Conservation (phyloP, 1,284 basidiomycete species). For the Jaminaea rosea region DNA sequence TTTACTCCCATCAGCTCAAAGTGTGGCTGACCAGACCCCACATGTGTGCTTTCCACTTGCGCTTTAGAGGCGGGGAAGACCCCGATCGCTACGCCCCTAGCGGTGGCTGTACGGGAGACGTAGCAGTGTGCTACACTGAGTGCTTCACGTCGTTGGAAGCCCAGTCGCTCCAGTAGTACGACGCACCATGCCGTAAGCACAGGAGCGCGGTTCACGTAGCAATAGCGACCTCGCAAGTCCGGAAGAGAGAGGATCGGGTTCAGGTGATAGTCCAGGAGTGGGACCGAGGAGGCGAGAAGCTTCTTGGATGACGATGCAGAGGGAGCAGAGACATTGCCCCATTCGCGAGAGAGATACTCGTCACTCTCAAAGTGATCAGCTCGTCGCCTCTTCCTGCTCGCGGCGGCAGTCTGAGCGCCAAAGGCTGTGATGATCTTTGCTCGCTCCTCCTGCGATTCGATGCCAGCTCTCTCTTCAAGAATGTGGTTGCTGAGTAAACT, state of each 20-base stretch:
- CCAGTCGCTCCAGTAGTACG: constrained; percentile 71
- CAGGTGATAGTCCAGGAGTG: constrained; percentile 12
- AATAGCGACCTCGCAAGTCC: constrained; percentile 50
- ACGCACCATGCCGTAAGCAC: constrained; percentile 89
- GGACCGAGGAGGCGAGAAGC: background rate
- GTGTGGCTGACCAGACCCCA: constrained; percentile 73
- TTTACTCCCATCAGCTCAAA: constrained; percentile 79
- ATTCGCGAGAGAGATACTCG: constrained; percentile 23
- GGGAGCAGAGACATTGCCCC: constrained; percentile 20
- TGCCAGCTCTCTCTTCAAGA: constrained; percentile 26
- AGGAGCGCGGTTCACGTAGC: constrained; percentile 79
- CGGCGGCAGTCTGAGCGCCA: background rate
- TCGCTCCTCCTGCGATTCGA: constrained; percentile 12
- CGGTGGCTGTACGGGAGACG: constrained; percentile 78
- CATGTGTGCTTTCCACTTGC: constrained; percentile 50
- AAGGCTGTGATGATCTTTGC: background rate
- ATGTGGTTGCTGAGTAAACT: constrained; percentile 18
- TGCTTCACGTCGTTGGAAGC: constrained; percentile 77
- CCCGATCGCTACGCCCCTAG: constrained; percentile 72
- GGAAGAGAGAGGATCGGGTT: constrained; percentile 24
- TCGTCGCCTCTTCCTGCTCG: constrained; percentile 3
- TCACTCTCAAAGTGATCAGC: constrained; percentile 14
- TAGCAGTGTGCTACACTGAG: constrained; percentile 81
- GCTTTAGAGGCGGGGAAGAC: constrained; percentile 50
- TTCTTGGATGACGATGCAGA: background rate